Evolutionary conservation across 805 yeast species (phyloP).

Genomic region (Gaillardinia entomophila): DNA sequence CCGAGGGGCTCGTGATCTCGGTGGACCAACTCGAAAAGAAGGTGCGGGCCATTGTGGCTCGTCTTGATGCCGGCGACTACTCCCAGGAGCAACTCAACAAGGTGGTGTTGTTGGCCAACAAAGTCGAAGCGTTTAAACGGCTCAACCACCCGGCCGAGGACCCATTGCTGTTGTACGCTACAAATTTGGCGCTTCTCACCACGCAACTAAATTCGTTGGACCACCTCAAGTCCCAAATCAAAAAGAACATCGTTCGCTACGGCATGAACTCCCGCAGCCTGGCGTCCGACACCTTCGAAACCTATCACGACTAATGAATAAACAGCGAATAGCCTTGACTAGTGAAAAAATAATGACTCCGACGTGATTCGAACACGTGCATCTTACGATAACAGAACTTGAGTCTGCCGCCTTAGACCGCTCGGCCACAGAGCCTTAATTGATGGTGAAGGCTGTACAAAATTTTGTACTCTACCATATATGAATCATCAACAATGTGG

Average conservation of each 20-base stretch:
- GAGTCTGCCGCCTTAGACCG: constrained; percentile 10
- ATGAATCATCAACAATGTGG: too few relatives aligned
- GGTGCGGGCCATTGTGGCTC: constrained; percentile 15
- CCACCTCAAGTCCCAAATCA: constrained; percentile 11
- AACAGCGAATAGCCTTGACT: too few relatives aligned
- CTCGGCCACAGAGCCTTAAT: constrained; percentile 10
- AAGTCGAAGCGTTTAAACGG: constrained; percentile 10
- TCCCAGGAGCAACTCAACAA: constrained; percentile 8
- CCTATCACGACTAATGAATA: too few relatives aligned
- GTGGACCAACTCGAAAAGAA: constrained; percentile 18
- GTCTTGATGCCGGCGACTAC: constrained; percentile 4
- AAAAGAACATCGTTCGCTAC: constrained; percentile 7
- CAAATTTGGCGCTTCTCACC: constrained; percentile 25
- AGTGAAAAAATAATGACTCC: constrained; percentile 6
- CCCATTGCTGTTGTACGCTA: constrained; percentile 13
- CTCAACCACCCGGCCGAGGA: constrained; percentile 2
- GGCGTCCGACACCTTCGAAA: too few relatives aligned
- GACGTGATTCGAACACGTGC: constrained; percentile 9
- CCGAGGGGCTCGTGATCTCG: constrained; percentile 7
- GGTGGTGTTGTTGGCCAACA: constrained; percentile 23
- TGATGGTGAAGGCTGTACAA: too few relatives aligned
- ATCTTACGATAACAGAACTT: constrained; percentile 9
- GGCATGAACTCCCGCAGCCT: constrained; percentile 1
- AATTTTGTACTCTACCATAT: too few relatives aligned
- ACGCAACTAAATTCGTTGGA: constrained; percentile 22